Evolutionary conservation across 164 flowering plant species (phyloP), one percentile per base, ranked within the genome.

Genomic region (Chimonanthus salicifolius): DNA sequence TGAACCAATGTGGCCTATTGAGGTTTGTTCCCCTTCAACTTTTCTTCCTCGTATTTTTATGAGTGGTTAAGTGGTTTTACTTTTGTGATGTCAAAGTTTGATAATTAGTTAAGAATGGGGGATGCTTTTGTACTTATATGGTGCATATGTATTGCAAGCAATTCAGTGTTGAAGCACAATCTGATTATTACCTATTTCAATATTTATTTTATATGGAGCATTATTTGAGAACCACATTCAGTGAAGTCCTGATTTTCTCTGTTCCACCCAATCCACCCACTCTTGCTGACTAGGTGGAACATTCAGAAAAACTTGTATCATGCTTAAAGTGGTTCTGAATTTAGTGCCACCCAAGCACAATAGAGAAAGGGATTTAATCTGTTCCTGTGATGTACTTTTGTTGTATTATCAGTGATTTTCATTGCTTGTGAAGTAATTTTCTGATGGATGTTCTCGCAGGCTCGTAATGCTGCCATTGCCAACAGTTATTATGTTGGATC

Each of bases 1-100:
- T 64, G 98, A 95, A 84, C 97, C 99, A 44, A 93, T 95, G 97
- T 92, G 99, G 99, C 91, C 98, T 9, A 87, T 92, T 69, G 99
- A 95, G 99, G 99, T 95, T 69, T 18, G 21, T n/a, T 7, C 64
- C 44, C 54, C 20, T 68, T 66, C 45, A 43, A 43, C 68, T 5
- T 66, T 66, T 48, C 45, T 45, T 44, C 45, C 10, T 13, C 68
- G 48, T n/a, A 11, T 45, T 11, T 33, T 43, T 47, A 66, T 15
- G 48, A 66, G 68, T 6, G 15, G 2, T 66, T 65, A 2, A 7
- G 47, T 20, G 6, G 21, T 63, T 63, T 20, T 63, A 44, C 66
- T 7, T 63, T 9, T 33, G 18, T 63, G 66, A 20, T 63, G 20
- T 63, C 10, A 8, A 63, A 11, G 2, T 54, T 8, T 6, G 16